Evolutionary conservation across 192 early-diverging fungal genomes (phyloP).

Genomic region (Helicostylum pulchrum): DNA sequence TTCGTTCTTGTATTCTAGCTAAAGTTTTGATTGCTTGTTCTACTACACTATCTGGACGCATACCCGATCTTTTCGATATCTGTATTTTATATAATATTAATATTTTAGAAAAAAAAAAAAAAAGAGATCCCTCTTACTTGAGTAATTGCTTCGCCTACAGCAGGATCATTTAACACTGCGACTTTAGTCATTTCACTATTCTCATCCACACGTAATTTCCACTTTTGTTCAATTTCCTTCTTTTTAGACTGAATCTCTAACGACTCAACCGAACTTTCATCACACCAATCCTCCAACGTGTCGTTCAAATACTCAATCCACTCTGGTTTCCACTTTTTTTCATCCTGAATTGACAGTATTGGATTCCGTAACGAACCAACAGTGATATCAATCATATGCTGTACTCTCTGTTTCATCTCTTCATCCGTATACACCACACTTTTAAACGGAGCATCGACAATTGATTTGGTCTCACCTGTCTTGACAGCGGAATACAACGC

Average conservation of each 20-base stretch:
- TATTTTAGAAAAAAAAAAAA: too few relatives aligned
- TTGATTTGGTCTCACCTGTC: neutral
- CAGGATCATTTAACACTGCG: conserved; percentile 3
- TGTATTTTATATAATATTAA: too few relatives aligned
- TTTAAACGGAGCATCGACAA: conserved; percentile 8
- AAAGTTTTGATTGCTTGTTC: conserved; percentile 7
- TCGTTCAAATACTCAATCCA: conserved; percentile 21
- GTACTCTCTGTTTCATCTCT: conserved; percentile 13
- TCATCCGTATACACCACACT: conserved; percentile 24
- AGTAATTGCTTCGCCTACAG: conserved; percentile 10
- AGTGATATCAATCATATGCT: conserved; percentile 19
- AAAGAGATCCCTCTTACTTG: conserved; percentile 9
- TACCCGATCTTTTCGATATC: conserved; percentile 18
- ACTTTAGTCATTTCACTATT: conserved; percentile 12
- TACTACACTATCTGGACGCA: conserved; percentile 6
- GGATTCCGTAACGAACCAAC: conserved; percentile 2
- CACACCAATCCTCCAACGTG: conserved; percentile 19
- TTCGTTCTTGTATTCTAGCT: conserved; percentile 11
- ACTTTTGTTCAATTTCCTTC: neutral
- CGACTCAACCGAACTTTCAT: neutral
- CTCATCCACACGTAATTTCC: conserved; percentile 7
- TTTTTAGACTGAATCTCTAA: neutral
- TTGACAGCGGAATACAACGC: conserved; percentile 4
- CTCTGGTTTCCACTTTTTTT: neutral
- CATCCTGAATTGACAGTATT: neutral